Base-by-base conservation (phyloP, 257 asterid species). In the Nicotiana sylvestris region DNA sequence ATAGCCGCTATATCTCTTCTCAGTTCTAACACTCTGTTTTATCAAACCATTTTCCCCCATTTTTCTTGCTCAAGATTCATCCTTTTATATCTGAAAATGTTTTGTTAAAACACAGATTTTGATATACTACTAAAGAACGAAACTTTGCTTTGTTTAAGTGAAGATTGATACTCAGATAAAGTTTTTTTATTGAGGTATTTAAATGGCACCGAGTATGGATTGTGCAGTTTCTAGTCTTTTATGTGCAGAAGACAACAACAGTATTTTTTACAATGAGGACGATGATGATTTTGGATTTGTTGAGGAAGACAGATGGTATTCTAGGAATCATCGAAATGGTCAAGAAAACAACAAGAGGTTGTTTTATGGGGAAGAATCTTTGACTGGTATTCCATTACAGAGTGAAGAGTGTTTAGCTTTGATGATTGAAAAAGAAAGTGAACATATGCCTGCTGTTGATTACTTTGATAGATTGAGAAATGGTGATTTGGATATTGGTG, bases 171-270 rank as follows among this genome's bases (percentile, higher is more conserved):
- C 16, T 9, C 18, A 29, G 68, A 66, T 32, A 8, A 70, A 39
- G 11, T n/a, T 9, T 21, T 49, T 83, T 49, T 46, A 81, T 32
- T 32, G 62, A 80, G 67, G 64, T 30, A 74, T 78, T 68, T 76
- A 66, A 70, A 88, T 88, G 91, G 91, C 83, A 56, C 87, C 88
- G 55, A 86, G 88, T 82, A 53, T 85, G 74, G 90, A 87, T 82
- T 86, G 65, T 86, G 81, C 66, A 67, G 43, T 60, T 25, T 78
- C 90, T 16, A 86, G 83, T 66, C 88, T 89, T 64, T 85, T 89
- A 16, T 89, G 90, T 77, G 76, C 92, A 62, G 92, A 89, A 82
- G 89, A 86, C 33, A 68, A 81, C 84, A 82, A 70, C 69, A 79
- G 68, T 32, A 76, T 87, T 51, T 82, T 84, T 81, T 84, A 76